Percentiles rank a stretch among this genome's conserved stretches.
phyloP scores from a whole-genome alignment of 2,329 filamentous ascomycete species.

The Nothophaeocryptopus gaeumannii region DNA sequence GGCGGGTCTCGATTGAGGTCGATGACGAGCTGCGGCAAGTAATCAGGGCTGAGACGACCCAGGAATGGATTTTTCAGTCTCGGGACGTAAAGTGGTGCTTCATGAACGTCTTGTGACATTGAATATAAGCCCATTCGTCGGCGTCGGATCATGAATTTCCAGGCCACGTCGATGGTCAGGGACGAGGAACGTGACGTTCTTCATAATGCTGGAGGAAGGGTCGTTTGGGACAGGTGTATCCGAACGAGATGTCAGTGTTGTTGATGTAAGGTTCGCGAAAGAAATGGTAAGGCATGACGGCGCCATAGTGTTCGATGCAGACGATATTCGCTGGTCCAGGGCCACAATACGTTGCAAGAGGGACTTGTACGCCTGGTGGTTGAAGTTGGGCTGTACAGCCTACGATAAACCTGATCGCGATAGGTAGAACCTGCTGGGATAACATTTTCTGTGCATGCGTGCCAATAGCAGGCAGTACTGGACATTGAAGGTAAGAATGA shows the following conservation, averaged over 20 bases:
- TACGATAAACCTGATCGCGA: background rate
- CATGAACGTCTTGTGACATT: conserved; percentile 32
- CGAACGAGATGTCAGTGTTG: conserved; percentile 10
- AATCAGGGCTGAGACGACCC: conserved; percentile 22
- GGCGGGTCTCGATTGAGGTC: conserved; percentile 44
- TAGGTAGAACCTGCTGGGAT: no score
- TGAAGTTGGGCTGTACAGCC: background rate
- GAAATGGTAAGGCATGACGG: conserved; percentile 18
- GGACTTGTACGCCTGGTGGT: background rate
- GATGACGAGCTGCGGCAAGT: conserved; percentile 36
- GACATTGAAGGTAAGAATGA: no score
- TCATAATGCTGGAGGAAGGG: conserved; percentile 31
- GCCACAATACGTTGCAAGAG: background rate
- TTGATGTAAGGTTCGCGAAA: conserved; percentile 3
- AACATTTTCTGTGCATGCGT: no score
- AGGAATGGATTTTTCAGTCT: conserved; percentile 41
- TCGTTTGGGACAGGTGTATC: conserved; percentile 27
- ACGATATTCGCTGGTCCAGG: conserved; percentile 3
- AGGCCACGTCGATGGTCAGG: conserved; percentile 35
- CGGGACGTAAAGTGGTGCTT: conserved; percentile 43
- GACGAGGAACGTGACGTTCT: conserved; percentile 32
- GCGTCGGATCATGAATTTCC: conserved; percentile 34
- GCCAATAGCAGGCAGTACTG: no score
- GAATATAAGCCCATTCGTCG: conserved; percentile 34
- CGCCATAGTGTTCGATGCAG: conserved; percentile 21